Conservation (phyloP, 2,329 filamentous ascomycete genomes). For the Dactylonectria estremocensis region DNA sequence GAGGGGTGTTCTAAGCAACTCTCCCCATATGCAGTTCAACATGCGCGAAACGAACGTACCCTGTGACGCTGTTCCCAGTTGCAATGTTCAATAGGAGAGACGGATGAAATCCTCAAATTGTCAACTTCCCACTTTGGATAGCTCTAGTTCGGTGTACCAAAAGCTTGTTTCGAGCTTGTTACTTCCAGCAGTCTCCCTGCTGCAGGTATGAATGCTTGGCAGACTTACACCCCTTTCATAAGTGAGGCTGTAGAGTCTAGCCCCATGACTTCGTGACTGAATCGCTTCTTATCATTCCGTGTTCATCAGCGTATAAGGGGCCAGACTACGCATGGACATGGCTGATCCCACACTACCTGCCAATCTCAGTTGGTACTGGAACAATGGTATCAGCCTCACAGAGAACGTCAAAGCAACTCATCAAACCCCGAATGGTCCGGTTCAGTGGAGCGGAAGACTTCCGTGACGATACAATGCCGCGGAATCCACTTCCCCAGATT, state of each 20-base stretch:
- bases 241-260: not conserved
- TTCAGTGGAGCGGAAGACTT: constrained; percentile 18
- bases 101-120: too few relatives aligned
- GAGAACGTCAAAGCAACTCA: not conserved
- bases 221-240: not conserved
- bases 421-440: too few relatives aligned
- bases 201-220: not conserved
- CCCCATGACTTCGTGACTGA: not conserved
- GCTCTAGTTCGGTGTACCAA: too few relatives aligned
- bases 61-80: too few relatives aligned
- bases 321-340: not conserved
- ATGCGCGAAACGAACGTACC: too few relatives aligned
- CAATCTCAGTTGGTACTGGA: constrained; percentile 2
- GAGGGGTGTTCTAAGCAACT: too few relatives aligned
- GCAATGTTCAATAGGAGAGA: too few relatives aligned
- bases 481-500: constrained; percentile 11
- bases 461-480: constrained; percentile 8
- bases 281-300: not conserved
- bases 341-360: not conserved
- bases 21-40: too few relatives aligned
- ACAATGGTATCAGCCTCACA: not conserved
- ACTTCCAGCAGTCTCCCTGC: too few relatives aligned
- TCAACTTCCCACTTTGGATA: too few relatives aligned
- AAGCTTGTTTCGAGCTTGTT: too few relatives aligned
- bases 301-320: not conserved